Conservation (phyloP, 1,284 basidiomycete genomes). For the Tilletia setariae region DNA sequence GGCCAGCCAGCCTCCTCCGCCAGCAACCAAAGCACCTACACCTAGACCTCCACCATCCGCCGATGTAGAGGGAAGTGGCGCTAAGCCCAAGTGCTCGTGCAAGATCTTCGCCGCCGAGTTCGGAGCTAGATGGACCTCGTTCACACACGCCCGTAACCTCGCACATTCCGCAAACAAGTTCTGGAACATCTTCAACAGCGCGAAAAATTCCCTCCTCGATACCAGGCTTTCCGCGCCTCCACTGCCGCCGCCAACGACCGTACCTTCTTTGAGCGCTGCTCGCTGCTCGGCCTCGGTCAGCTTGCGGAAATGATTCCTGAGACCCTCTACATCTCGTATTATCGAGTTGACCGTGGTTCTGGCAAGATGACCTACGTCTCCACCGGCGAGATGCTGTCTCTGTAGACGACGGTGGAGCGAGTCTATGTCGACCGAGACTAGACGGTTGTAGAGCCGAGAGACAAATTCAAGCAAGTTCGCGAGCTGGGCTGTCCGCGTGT, state of each 20-base stretch:
- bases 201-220: constrained; percentile 76
- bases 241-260: constrained; percentile 48
- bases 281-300: constrained; percentile 59
- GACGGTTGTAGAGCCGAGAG: constrained; percentile 65
- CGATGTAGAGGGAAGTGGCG: constrained; percentile 22
- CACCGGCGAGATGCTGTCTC: constrained; percentile 76
- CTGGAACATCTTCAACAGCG: constrained; percentile 77
- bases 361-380: constrained; percentile 82
- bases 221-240: constrained; percentile 57
- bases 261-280: constrained; percentile 18
- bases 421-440: constrained; percentile 77
- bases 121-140: constrained; percentile 87
- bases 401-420: constrained; percentile 85
- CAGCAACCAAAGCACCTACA: constrained; percentile 16
- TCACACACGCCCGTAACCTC: constrained; percentile 74
- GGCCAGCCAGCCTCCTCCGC: constrained; percentile 32
- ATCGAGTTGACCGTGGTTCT: constrained; percentile 76
- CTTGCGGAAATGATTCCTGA: constrained; percentile 72
- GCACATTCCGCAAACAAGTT: constrained; percentile 82
- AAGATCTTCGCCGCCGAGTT: constrained; percentile 59
- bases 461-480: constrained; percentile 70
- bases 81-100: constrained; percentile 43
- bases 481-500: constrained; percentile 56
- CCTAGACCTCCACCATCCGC: not conserved
- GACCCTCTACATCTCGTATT: constrained; percentile 66